phyloP scores from a whole-genome alignment of 1,284 basidiomycete genomes.

The Puccinia polysora region DNA sequence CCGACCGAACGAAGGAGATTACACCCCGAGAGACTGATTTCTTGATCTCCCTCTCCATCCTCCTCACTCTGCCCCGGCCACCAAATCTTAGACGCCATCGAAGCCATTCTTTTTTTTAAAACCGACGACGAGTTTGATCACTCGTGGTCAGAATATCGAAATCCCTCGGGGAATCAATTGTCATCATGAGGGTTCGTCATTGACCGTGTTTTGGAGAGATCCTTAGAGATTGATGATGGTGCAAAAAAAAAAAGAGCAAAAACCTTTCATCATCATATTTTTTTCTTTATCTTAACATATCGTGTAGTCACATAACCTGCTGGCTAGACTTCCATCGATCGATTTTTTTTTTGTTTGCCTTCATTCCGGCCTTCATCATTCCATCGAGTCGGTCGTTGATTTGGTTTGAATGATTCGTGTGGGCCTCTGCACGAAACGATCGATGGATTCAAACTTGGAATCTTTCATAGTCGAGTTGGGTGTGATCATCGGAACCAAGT shows the following conservation, averaged over 20 bases:
- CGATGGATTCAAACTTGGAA: background rate
- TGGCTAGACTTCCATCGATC: background rate
- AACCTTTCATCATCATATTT: too few relatives aligned
- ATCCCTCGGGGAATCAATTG: conserved; percentile 31
- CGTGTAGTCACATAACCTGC: too few relatives aligned
- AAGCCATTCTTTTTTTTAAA: conserved; percentile 40
- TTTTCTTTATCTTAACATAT: too few relatives aligned
- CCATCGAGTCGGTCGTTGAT: too few relatives aligned
- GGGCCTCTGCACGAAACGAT: too few relatives aligned
- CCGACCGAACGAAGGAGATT: background rate
- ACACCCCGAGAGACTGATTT: background rate
- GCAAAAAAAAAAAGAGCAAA: background rate
- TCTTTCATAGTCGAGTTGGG: conserved; percentile 26
- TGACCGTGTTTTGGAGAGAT: background rate
- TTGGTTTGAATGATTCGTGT: background rate
- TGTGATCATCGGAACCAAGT: conserved; percentile 23
- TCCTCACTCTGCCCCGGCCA: too few relatives aligned
- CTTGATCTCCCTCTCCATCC: background rate
- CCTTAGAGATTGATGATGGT: background rate
- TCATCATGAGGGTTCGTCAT: conserved; percentile 33
- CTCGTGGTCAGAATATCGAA: conserved; percentile 19
- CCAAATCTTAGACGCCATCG: background rate
- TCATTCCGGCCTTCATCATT: too few relatives aligned
- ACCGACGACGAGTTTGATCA: conserved; percentile 26
- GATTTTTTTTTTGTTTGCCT: background rate